Evolutionary conservation across 1,284 basidiomycete species (phyloP).

Genomic region (Cerrena zonata): DNA sequence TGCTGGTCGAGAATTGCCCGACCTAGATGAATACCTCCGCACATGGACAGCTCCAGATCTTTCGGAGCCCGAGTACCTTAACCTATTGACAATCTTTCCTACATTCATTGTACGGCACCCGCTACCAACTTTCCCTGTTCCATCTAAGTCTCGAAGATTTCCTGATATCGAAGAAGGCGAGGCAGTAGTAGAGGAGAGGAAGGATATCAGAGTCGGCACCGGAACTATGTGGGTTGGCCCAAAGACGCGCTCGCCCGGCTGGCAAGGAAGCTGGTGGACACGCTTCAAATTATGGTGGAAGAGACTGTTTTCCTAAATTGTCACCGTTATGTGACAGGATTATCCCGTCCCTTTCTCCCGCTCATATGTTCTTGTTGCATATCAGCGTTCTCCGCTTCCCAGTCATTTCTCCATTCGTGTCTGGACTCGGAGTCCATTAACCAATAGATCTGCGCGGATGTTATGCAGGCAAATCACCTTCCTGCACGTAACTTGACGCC

Average conservation of each 20-base stretch:
- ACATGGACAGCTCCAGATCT: conserved; percentile 69
- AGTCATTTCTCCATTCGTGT: not conserved
- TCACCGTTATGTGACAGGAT: not conserved
- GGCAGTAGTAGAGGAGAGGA: conserved; percentile 43
- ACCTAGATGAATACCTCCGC: conserved; percentile 52
- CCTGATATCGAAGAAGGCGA: conserved; percentile 63
- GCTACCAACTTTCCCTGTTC: conserved; percentile 56
- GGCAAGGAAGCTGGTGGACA: conserved; percentile 71
- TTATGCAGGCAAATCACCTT: not conserved
- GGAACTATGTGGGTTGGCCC: conserved; percentile 65
- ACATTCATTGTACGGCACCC: conserved; percentile 58
- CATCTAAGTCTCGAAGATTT: conserved; percentile 27
- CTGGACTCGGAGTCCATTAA: not conserved
- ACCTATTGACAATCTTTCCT: conserved; percentile 62
- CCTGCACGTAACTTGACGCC: not conserved
- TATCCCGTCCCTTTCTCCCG: not conserved
- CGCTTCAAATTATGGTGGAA: conserved; percentile 68
- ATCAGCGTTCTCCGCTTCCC: not conserved
- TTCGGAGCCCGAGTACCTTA: conserved; percentile 56
- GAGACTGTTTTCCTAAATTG: conserved; percentile 50
- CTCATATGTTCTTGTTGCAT: not conserved
- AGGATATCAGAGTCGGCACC: conserved; percentile 61
- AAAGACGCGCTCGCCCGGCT: conserved; percentile 50
- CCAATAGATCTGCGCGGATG: not conserved
- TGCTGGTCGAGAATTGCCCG: conserved; percentile 30